Base-by-base conservation (phyloP, 495 filamentous ascomycete genomes). In the Ramalina peruviana region DNA sequence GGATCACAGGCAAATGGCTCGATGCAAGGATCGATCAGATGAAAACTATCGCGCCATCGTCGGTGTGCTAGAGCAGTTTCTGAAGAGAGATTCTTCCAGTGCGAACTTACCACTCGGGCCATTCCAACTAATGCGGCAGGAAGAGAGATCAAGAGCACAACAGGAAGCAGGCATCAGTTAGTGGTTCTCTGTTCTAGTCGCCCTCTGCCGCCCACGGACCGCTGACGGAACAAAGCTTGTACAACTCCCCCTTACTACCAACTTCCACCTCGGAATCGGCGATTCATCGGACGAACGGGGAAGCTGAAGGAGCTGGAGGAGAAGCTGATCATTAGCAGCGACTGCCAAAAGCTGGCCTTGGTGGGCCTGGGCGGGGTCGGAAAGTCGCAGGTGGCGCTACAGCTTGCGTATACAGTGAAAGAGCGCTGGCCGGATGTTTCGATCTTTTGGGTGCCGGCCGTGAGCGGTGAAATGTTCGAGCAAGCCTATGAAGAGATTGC, bases 381-480 rank as follows among this genome's bases (percentile, higher is more conserved):
- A 10, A 53, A 47, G 52, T 47, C 13, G 45, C 59, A 33, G 48
- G 55, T 79, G n/a, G 67, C 64, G 1, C 48, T 80, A 9, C 67
- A 72, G 47, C 46, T 75, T 36, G 65, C 66, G 0, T 71, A 72
- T 51, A 61, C 64, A 50, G 46, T 59, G 6, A 64, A 57, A 52
- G 64, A 68, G 10, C 41, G 55, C 16, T 43, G 65, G 6, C 54
- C 63, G 1, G 62, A 68, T 1, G 73, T 62, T 43, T 70, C 72
- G 1, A 52, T 78, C 21, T 67, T 77, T 44, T 80, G 74, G 75
- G 53, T 78, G 13, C 60, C 65, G 1, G 67, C 66, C 0, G 50
- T 64, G 1, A 70, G 60, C 37, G 11, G 44, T 0, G 68, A 66
- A 36, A 67, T 48, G 15, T 61, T 79, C 27, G 58, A 75, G 10